A percentile compares a stretch with the other conserved stretches of the same genome.
Evolutionary conservation across 164 flowering plant genomes (phyloP).

Genomic region (Magnolia kwangsiensis): DNA sequence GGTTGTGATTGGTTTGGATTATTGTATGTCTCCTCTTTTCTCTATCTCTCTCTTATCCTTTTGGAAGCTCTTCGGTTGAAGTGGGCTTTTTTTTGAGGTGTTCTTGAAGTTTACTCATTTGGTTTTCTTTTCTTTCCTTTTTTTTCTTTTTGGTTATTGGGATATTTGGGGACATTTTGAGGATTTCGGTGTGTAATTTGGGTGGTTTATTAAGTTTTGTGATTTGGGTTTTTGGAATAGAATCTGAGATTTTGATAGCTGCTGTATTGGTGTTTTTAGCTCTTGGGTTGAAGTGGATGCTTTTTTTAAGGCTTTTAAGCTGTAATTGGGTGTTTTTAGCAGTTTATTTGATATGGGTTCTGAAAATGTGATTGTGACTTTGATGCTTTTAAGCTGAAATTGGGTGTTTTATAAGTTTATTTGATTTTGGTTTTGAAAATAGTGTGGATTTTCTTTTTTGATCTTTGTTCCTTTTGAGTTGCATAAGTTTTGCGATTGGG

Average conservation of each 20-base stretch:
- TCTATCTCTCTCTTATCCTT: not conserved
- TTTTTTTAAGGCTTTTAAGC: not conserved
- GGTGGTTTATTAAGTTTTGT: conserved; percentile 19
- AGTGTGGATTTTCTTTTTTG: not conserved
- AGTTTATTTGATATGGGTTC: conserved; percentile 2
- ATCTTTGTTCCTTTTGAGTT: not conserved
- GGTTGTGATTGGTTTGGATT: not conserved
- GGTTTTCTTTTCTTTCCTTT: too few species aligned
- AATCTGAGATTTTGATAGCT: not conserved
- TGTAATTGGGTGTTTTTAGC: conserved; percentile 9
- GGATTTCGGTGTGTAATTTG: conserved; percentile 14
- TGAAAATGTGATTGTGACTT: not conserved
- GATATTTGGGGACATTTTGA: not conserved
- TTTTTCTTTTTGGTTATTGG: not conserved
- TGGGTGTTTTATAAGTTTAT: too few species aligned
- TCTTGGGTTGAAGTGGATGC: conserved; percentile 10
- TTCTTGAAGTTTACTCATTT: not conserved
- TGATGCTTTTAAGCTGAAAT: not conserved
- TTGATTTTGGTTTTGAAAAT: not conserved
- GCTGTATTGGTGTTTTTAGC: conserved; percentile 9
- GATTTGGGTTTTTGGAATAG: not conserved
- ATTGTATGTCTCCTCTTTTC: not conserved
- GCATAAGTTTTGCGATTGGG: not conserved
- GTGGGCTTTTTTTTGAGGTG: conserved; percentile 9
- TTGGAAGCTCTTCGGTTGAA: conserved; percentile 20